phyloP scores from a whole-genome alignment of 805 yeast species.

The Starmera quercuum region DNA sequence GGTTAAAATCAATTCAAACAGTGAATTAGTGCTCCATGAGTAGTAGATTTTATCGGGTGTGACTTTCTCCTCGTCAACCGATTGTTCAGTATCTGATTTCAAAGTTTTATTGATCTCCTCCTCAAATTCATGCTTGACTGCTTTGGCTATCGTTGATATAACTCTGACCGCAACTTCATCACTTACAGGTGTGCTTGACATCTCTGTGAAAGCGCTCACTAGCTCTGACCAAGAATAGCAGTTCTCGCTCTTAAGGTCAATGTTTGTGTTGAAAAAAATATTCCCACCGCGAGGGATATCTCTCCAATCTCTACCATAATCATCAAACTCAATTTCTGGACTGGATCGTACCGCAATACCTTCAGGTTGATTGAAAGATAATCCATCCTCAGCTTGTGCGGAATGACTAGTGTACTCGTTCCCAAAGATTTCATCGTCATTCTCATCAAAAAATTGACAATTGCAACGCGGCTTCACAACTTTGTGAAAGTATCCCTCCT shows the following conservation, averaged over 20 bases:
- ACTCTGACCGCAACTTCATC: conserved; percentile 29
- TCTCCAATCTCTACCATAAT: conserved; percentile 62
- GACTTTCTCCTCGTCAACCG: conserved; percentile 21
- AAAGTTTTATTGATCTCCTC: conserved; percentile 13
- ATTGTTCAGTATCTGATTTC: conserved; percentile 12
- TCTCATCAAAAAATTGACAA: conserved; percentile 18
- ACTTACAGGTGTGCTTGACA: conserved; percentile 21
- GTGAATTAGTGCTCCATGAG: conserved; percentile 32
- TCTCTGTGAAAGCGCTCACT: conserved; percentile 13
- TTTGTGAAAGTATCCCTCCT: conserved; percentile 18
- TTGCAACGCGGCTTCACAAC: conserved; percentile 17
- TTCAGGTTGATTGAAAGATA: conserved; percentile 4
- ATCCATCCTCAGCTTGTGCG: neutral
- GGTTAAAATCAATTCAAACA: conserved; percentile 44
- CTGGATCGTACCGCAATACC: conserved; percentile 27
- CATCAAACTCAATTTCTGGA: conserved; percentile 40
- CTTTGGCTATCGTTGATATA: conserved; percentile 44
- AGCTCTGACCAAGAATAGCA: conserved; percentile 18
- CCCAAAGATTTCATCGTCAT: conserved; percentile 8
- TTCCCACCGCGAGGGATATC: conserved; percentile 61
- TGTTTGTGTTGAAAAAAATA: conserved; percentile 21
- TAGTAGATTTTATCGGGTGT: conserved; percentile 47
- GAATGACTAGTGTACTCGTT: conserved; percentile 2
- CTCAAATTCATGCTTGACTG: conserved; percentile 37
- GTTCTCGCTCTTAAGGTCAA: conserved; percentile 7